Conservation (phyloP, 2,329 filamentous ascomycete genomes). For the Cercospora brassicicola region DNA sequence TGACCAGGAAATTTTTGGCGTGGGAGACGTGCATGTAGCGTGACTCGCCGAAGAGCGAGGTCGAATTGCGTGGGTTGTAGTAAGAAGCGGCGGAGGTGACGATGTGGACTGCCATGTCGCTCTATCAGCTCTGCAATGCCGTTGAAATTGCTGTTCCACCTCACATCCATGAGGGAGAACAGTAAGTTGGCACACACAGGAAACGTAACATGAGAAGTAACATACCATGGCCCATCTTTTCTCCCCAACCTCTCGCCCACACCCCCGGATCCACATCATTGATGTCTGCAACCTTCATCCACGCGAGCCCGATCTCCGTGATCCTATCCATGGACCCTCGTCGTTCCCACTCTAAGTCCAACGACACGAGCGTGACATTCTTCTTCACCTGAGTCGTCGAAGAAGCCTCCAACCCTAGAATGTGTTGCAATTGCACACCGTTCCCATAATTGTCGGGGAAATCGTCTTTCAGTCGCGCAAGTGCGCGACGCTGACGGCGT, state of each 20-base stretch:
- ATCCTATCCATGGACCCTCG: neutral
- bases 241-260: neutral
- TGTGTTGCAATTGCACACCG: neutral
- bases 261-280: neutral
- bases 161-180: neutral
- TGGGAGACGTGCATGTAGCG: neutral
- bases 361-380: conserved; percentile 13
- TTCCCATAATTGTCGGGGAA: neutral
- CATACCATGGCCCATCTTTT: conserved; percentile 20
- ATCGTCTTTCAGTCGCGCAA: neutral
- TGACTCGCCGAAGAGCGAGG: neutral
- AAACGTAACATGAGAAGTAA: neutral
- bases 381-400: neutral
- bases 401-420: neutral
- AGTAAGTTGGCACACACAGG: neutral
- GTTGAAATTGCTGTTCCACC: neutral
- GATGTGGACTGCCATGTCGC: conserved; percentile 5
- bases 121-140: conserved; percentile 1
- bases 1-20: neutral
- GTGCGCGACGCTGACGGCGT: neutral
- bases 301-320: conserved; percentile 14
- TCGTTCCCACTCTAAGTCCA: conserved; percentile 15
- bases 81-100: neutral
- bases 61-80: neutral
- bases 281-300: conserved; percentile 6